Conservation (phyloP, 768 basidiomycete genomes). For the Roridomyces roridus region DNA sequence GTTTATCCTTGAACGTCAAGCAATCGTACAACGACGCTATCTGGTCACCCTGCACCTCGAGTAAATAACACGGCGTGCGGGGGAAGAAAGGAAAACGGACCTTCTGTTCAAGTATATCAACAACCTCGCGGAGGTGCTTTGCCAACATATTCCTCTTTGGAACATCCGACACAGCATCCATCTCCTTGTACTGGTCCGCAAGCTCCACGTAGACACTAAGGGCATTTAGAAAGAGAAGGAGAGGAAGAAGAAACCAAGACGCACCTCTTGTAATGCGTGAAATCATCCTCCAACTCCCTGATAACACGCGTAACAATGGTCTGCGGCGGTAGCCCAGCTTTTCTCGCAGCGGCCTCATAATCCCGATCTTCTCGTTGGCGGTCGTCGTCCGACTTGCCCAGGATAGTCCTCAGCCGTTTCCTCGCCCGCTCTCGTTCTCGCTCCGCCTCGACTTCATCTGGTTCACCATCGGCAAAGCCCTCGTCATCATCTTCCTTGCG, state of each 20-base stretch:
- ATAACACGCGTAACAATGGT: constrained; percentile 85
- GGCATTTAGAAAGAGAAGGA: constrained; percentile 10
- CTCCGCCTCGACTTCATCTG: constrained; percentile 41
- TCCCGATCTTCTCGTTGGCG: constrained; percentile 17
- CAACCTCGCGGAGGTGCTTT: constrained; percentile 87
- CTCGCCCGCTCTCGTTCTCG: constrained; percentile 6
- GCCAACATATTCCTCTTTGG: constrained; percentile 87
- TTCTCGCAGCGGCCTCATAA: constrained; percentile 39
- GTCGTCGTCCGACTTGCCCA: constrained; percentile 34
- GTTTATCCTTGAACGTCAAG: constrained; percentile 77
- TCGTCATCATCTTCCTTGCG: constrained; percentile 46
- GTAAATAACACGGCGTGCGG: constrained; percentile 1
- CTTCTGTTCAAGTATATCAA: constrained; percentile 92
- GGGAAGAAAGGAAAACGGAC: constrained; percentile 43
- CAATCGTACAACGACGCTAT: constrained; percentile 91
- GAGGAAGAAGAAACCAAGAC: constrained; percentile 30
- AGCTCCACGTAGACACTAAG: constrained; percentile 87
- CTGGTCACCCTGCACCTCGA: constrained; percentile 78
- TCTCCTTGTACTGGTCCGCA: constrained; percentile 89
- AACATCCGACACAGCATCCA: constrained; percentile 85
- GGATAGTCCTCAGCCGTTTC: constrained; percentile 19
- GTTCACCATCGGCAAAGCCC: constrained; percentile 51
- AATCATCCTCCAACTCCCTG: constrained; percentile 92
- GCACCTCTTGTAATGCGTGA: constrained; percentile 92
- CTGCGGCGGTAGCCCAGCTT: constrained; percentile 75